Conservation (phyloP, 1,139 yeast species). For the Zygosaccharomyces sapae region DNA sequence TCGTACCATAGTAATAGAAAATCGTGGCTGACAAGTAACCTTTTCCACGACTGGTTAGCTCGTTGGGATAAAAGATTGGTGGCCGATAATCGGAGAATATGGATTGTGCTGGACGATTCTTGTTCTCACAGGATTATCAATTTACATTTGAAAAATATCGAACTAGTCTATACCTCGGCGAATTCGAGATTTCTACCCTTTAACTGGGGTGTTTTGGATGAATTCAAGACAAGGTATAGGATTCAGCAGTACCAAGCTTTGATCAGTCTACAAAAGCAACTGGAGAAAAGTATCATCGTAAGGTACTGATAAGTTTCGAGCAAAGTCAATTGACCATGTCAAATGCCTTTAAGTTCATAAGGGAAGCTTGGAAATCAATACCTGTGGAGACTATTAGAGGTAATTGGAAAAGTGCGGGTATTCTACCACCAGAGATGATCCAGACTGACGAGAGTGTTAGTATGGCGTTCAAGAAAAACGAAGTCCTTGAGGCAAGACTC, state of each 20-base stretch:
- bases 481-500: conserved; percentile 40
- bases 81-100: conserved; percentile 47
- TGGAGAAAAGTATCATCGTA: conserved; percentile 26
- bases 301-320: conserved; percentile 30
- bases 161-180: conserved; percentile 41
- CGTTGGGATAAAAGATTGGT: conserved; percentile 54
- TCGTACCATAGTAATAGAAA: conserved; percentile 57
- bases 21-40: conserved; percentile 63
- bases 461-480: conserved; percentile 36
- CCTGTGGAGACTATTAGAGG: conserved; percentile 45
- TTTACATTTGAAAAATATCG: conserved; percentile 50
- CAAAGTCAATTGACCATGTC: conserved; percentile 48
- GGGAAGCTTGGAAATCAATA: conserved; percentile 52
- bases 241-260: conserved; percentile 56
- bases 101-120: conserved; percentile 57
- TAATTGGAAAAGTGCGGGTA: conserved; percentile 50
- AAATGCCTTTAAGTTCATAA: conserved; percentile 56
- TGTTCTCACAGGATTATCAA: conserved; percentile 61
- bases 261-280: conserved; percentile 36
- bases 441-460: conserved; percentile 31
- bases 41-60: conserved; percentile 59
- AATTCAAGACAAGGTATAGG: conserved; percentile 56
- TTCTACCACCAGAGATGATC: conserved; percentile 36
- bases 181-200: conserved; percentile 51
- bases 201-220: conserved; percentile 62